Evolutionary conservation across 202 grass and related monocot genomes (phyloP).

Genomic region (Musa balbisiana): DNA sequence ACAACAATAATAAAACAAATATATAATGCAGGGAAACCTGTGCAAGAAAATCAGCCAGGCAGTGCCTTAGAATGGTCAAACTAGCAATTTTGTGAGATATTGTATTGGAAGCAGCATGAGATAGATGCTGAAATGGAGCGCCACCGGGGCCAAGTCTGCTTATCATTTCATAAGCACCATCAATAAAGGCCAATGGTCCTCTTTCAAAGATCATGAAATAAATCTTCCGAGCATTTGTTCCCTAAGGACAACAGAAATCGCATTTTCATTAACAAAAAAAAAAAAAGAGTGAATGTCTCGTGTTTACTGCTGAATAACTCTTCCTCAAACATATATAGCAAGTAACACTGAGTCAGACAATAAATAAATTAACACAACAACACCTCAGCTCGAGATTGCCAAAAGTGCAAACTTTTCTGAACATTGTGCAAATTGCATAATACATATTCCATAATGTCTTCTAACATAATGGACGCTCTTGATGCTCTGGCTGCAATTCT

Average conservation of each 20-base stretch:
- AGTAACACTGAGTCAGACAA: neutral
- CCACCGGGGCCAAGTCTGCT: conserved; percentile 35
- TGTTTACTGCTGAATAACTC: conserved; percentile 2
- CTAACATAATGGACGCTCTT: conserved; percentile 52
- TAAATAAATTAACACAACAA: conserved; percentile 10
- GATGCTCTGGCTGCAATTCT: conserved; percentile 46
- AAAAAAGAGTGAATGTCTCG: neutral
- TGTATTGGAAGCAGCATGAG: conserved; percentile 62
- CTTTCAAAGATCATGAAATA: conserved; percentile 97
- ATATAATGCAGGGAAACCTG: conserved; percentile 38
- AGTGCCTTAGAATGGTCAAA: conserved; percentile 58
- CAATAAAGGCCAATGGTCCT: conserved; percentile 70
- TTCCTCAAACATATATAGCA: conserved; percentile 12
- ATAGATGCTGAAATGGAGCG: conserved; percentile 53
- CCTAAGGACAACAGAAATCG: conserved; percentile 28
- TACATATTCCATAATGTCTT: conserved; percentile 64
- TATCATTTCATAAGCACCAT: conserved; percentile 47
- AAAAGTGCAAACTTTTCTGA: conserved; percentile 91
- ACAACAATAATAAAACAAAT: neutral
- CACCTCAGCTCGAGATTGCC: conserved; percentile 75
- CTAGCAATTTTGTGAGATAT: conserved; percentile 62
- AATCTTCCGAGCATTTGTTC: conserved; percentile 70
- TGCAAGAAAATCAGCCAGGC: conserved; percentile 69
- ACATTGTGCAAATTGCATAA: conserved; percentile 59
- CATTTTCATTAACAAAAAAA: conserved; percentile 1